A percentile compares a stretch with the other conserved stretches of the same genome.
Evolutionary conservation across 23 red algal species (phyloP).

Genomic region (Gracilaria domingensis): DNA sequence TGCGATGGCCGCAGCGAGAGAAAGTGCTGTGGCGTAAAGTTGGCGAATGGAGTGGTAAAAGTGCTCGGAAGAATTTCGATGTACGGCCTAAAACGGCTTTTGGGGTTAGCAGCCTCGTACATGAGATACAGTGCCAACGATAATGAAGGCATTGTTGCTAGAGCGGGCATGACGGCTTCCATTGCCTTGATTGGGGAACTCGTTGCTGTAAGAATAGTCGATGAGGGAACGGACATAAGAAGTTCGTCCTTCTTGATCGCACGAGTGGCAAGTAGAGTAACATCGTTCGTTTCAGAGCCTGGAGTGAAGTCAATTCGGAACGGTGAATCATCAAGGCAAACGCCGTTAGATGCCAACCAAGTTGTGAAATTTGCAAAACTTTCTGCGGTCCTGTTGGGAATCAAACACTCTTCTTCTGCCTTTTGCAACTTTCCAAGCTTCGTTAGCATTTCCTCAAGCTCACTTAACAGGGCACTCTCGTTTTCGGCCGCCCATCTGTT

Average conservation of each 20-base stretch:
- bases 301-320: constrained; percentile 36
- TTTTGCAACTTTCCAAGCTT: constrained; percentile 27
- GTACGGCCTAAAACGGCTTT: constrained; percentile 60
- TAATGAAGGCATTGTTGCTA: constrained; percentile 56
- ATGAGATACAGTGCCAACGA: constrained; percentile 61
- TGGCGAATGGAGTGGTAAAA: constrained; percentile 65
- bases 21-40: constrained; percentile 31
- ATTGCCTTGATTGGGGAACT: constrained; percentile 38
- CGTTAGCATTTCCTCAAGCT: constrained; percentile 8
- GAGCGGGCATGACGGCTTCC: constrained; percentile 38
- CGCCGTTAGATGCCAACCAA: constrained; percentile 45
- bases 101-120: constrained; percentile 8
- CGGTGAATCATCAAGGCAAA: constrained; percentile 32
- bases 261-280: constrained; percentile 69
- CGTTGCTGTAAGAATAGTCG: constrained; percentile 11
- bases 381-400: constrained; percentile 26
- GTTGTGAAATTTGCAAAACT: constrained; percentile 17
- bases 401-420: constrained; percentile 2
- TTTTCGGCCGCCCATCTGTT: constrained; percentile 13
- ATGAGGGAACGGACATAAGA: constrained; percentile 26
- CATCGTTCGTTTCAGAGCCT: constrained; percentile 20
- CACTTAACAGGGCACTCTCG: background rate
- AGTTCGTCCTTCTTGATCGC: constrained; percentile 37
- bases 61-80: constrained; percentile 59
- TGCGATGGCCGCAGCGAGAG: constrained; percentile 46